Conservation (phyloP, 2,329 filamentous ascomycete genomes). For the Cytospora chrysosperma region DNA sequence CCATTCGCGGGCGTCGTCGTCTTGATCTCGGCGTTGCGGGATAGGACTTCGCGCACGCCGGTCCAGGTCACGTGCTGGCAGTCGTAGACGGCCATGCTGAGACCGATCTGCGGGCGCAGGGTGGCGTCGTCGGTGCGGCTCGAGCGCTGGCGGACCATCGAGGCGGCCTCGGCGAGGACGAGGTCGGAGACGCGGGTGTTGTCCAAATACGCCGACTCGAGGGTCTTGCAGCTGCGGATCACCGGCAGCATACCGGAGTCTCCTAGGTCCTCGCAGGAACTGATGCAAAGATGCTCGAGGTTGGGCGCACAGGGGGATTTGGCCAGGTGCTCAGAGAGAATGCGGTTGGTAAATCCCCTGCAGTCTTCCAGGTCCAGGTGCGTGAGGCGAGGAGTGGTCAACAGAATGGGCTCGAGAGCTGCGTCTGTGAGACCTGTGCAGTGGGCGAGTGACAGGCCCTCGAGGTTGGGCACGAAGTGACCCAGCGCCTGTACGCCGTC, state of each 20-base stretch:
- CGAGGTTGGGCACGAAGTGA: constrained; percentile 72
- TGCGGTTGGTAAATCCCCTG: constrained; percentile 69
- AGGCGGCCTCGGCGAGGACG: constrained; percentile 78
- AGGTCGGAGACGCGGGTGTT: constrained; percentile 90
- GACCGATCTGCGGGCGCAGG: constrained; percentile 55
- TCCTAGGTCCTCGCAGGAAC: constrained; percentile 83
- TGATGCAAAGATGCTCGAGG: constrained; percentile 80
- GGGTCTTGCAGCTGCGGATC: constrained; percentile 68
- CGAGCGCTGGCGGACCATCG: constrained; percentile 69
- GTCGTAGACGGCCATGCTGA: constrained; percentile 84
- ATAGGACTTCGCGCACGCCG: constrained; percentile 82
- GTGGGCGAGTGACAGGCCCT: constrained; percentile 80
- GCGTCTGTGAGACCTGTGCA: constrained; percentile 73
- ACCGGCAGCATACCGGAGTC: constrained; percentile 83
- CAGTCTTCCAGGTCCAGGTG: constrained; percentile 91
- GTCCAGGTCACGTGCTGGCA: constrained; percentile 92
- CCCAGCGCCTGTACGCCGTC: constrained; percentile 69
- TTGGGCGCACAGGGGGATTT: constrained; percentile 69
- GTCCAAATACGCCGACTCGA: constrained; percentile 80
- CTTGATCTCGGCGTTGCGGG: constrained; percentile 74
- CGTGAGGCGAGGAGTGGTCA: constrained; percentile 72
- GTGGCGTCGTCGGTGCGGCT: constrained; percentile 40
- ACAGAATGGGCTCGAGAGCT: constrained; percentile 69
- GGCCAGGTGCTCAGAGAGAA: constrained; percentile 71
- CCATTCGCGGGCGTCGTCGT: constrained; percentile 37